phyloP scores from a whole-genome alignment of 1,284 basidiomycete species.

The Ustilago bromivora region DNA sequence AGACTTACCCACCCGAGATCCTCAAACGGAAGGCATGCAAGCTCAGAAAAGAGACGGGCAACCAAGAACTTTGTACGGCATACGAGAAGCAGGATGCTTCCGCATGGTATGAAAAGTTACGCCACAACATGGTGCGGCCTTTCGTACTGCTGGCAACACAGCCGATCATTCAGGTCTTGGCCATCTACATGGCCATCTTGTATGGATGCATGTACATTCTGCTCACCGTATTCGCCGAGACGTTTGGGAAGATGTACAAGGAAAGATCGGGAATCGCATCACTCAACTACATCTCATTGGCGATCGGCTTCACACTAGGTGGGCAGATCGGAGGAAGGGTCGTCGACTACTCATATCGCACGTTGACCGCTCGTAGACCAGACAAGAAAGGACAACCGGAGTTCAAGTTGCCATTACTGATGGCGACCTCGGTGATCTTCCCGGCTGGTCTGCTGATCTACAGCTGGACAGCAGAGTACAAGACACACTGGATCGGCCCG shows the following conservation, averaged over 20 bases:
- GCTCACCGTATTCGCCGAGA: constrained; percentile 77
- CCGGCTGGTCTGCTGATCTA: constrained; percentile 76
- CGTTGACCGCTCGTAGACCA: constrained; percentile 73
- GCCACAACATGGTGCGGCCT: constrained; percentile 71
- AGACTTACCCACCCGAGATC: constrained; percentile 69
- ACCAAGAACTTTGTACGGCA: constrained; percentile 51
- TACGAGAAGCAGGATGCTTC: constrained; percentile 55
- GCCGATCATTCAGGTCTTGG: constrained; percentile 72
- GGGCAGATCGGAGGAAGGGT: constrained; percentile 75
- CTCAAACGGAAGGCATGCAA: constrained; percentile 64
- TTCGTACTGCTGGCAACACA: constrained; percentile 73
- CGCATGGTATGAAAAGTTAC: constrained; percentile 65
- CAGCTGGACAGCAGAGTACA: constrained; percentile 77
- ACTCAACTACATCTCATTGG: constrained; percentile 76
- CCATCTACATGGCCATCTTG: constrained; percentile 72
- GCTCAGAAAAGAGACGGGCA: constrained; percentile 72
- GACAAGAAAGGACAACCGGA: constrained; percentile 74
- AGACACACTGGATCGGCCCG: constrained; percentile 78
- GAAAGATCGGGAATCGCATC: constrained; percentile 74
- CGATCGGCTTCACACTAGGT: constrained; percentile 60
- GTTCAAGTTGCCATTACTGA: constrained; percentile 73
- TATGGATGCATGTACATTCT: constrained; percentile 72
- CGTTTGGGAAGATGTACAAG: constrained; percentile 73
- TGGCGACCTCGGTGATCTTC: constrained; percentile 75
- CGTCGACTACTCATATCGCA: constrained; percentile 75